Evolutionary conservation across 1,139 yeast species (phyloP).

Genomic region (Diutina mesorugosa): DNA sequence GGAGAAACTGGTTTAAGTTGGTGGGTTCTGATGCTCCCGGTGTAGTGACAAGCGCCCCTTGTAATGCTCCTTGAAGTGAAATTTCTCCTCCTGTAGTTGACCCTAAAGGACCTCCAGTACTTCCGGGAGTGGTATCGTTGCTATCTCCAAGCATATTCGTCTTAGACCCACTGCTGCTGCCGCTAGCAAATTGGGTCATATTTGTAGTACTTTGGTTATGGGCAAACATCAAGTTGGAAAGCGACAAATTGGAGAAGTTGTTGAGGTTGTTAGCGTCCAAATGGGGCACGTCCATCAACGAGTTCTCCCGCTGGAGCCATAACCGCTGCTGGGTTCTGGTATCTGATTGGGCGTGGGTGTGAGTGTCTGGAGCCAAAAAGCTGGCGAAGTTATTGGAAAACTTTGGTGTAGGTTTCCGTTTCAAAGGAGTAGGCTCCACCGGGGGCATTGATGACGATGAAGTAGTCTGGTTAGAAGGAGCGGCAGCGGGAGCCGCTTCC

Average conservation of each 20-base stretch:
- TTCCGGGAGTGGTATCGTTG: not conserved
- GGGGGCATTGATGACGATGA: not conserved
- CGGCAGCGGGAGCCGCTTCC: not conserved
- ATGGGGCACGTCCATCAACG: conserved; percentile 40
- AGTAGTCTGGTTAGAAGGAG: not conserved
- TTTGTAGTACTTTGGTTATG: conserved; percentile 13
- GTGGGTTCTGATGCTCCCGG: not conserved
- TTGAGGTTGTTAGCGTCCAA: conserved; percentile 20
- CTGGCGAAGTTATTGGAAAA: not conserved
- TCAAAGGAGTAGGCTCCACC: not conserved
- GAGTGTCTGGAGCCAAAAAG: not conserved
- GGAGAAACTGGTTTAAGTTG: not conserved
- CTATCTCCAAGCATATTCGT: not conserved
- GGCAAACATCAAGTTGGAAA: conserved; percentile 34
- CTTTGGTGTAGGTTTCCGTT: not conserved
- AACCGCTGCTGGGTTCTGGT: conserved; percentile 73
- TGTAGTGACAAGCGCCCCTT: not conserved
- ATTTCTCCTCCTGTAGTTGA: not conserved
- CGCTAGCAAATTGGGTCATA: conserved; percentile 3
- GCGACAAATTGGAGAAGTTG: conserved; percentile 31
- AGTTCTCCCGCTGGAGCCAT: conserved; percentile 74
- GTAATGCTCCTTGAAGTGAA: not conserved
- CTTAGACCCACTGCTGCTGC: not conserved
- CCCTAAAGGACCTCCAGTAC: not conserved
- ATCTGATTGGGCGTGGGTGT: conserved; percentile 13